Conservation (phyloP, 129 eudicot species). For the Cynara cardunculus region DNA sequence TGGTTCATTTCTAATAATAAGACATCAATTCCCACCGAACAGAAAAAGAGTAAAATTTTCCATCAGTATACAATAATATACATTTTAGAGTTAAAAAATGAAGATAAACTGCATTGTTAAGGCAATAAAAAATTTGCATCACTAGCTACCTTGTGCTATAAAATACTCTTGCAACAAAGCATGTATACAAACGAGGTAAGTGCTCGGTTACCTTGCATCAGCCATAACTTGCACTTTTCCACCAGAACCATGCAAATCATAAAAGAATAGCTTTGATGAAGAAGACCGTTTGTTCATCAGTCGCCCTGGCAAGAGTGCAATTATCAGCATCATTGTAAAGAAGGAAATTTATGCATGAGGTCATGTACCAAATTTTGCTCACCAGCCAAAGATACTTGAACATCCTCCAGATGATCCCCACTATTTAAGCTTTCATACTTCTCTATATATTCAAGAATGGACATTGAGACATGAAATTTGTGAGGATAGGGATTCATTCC, state of each 20-base stretch:
- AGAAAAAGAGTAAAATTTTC: not conserved
- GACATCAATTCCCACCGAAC: not conserved
- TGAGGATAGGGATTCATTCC: slow-evolving; percentile 90
- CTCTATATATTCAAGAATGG: slow-evolving; percentile 55
- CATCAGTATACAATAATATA: not conserved
- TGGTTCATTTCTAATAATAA: not conserved
- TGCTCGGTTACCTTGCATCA: slow-evolving; percentile 67
- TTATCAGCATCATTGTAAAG: not conserved
- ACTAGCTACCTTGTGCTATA: not conserved
- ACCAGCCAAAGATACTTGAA: slow-evolving; percentile 76
- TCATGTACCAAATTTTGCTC: not conserved
- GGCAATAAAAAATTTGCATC: not conserved
- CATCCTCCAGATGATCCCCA: slow-evolving; percentile 77
- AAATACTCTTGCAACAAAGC: not conserved
- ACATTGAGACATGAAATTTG: slow-evolving; percentile 54
- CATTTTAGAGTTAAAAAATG: not conserved
- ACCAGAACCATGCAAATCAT: slow-evolving; percentile 84
- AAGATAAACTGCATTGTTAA: not conserved
- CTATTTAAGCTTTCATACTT: slow-evolving; percentile 49
- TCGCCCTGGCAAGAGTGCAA: slow-evolving; percentile 46
- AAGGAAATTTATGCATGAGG: not conserved
- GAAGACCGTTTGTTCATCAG: slow-evolving; percentile 85
- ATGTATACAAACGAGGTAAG: not conserved
- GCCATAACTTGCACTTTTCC: slow-evolving; percentile 93
- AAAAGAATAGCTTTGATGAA: slow-evolving; percentile 75